Conservation (phyloP, 2,329 filamentous ascomycete species). For the Paraconiothyrium brasiliense region DNA sequence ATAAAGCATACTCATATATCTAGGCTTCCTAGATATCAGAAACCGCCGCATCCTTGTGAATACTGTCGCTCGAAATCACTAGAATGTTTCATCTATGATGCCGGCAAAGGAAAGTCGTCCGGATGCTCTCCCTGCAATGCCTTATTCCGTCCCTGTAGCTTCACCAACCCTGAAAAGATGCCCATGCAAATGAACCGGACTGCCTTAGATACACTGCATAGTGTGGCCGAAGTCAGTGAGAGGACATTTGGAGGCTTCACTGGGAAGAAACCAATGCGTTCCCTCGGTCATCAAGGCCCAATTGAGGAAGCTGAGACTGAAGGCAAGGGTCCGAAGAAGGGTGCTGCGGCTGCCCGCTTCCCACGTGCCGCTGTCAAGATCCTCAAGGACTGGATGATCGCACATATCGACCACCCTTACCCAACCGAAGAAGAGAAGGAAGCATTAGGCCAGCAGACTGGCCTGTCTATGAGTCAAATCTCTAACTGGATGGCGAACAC, state of each 20-base stretch:
- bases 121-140: conserved; percentile 59
- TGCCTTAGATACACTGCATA: conserved; percentile 58
- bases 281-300: conserved; percentile 46
- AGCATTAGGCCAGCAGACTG: conserved; percentile 78
- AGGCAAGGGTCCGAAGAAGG: conserved; percentile 43
- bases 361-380: conserved; percentile 81
- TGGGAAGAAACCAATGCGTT: conserved; percentile 50
- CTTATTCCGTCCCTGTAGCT: conserved; percentile 60
- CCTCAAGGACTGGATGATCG: conserved; percentile 84
- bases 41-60: conserved; percentile 57
- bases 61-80: conserved; percentile 59
- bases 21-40: conserved; percentile 56
- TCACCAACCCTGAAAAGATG: conserved; percentile 50
- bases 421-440: conserved; percentile 89
- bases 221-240: conserved; percentile 54
- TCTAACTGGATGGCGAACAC: conserved; percentile 94
- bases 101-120: conserved; percentile 48
- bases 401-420: conserved; percentile 84
- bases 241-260: conserved; percentile 46
- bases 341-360: conserved; percentile 62
- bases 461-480: conserved; percentile 83
- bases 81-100: conserved; percentile 57
- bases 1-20: neutral
- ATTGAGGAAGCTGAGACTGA: conserved; percentile 44
- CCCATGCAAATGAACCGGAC: conserved; percentile 43